Evolutionary conservation across 2,329 filamentous ascomycete genomes (phyloP).

Genomic region (Albophoma yamanashiensis): DNA sequence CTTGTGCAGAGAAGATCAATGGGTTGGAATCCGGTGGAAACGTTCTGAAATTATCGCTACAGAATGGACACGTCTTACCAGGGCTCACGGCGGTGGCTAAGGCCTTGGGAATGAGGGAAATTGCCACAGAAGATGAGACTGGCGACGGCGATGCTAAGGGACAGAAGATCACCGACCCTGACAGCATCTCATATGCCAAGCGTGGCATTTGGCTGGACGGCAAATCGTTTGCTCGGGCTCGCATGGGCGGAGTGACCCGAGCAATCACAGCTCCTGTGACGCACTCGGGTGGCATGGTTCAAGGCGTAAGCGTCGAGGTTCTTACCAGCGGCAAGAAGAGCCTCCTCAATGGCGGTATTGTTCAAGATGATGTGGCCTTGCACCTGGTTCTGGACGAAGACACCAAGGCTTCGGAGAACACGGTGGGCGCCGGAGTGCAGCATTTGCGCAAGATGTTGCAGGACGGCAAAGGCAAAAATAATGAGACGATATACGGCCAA

Average conservation of each 20-base stretch:
- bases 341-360: not conserved
- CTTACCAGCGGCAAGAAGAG: not conserved
- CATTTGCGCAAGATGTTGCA: constrained; percentile 24
- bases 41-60: not conserved
- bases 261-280: constrained; percentile 27
- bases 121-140: not conserved
- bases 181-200: constrained; percentile 24
- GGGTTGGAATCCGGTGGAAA: not conserved
- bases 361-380: not conserved
- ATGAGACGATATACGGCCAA: constrained; percentile 21
- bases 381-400: constrained; percentile 19
- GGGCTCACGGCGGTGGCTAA: not conserved
- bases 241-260: constrained; percentile 31
- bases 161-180: constrained; percentile 12
- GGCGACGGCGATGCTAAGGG: not conserved
- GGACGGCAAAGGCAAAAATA: constrained; percentile 21
- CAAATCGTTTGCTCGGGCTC: constrained; percentile 26
- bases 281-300: constrained; percentile 16
- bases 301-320: constrained; percentile 18
- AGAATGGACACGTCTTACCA: not conserved
- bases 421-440: constrained; percentile 14
- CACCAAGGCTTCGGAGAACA: constrained; percentile 15
- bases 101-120: not conserved
- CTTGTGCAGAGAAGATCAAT: not conserved
- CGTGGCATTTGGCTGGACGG: constrained; percentile 30